Conservation (phyloP, 345 rosid species). For the Carallia pectinifolia region DNA sequence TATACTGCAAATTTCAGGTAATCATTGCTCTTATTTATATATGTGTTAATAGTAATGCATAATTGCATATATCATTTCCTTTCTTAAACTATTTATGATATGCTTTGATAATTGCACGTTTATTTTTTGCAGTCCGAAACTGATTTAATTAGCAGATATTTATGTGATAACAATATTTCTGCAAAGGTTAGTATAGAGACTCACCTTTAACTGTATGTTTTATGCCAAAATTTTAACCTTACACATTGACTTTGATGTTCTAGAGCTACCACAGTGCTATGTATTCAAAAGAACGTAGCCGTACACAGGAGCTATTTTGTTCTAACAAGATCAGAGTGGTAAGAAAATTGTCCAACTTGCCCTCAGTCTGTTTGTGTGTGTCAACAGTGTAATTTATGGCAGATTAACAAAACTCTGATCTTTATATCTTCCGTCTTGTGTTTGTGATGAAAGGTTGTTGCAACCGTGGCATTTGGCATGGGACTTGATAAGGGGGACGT, state of each 20-base stretch:
- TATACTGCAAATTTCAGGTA: conserved; percentile 99
- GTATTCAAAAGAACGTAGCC: conserved; percentile 68
- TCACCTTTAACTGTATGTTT: conserved; percentile 10
- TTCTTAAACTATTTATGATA: background rate
- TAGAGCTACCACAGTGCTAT: conserved; percentile 94
- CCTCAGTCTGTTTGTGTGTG: background rate
- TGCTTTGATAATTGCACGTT: conserved; percentile 14
- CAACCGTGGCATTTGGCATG: conserved; percentile 99
- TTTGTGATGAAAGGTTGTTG: conserved; percentile 73
- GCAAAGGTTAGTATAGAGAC: conserved; percentile 59
- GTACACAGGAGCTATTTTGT: conserved; percentile 81
- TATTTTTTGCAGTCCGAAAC: conserved; percentile 70
- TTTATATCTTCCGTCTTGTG: conserved; percentile 14
- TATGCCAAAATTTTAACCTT: conserved; percentile 20
- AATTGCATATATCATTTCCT: background rate
- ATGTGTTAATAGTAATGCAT: background rate
- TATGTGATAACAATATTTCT: conserved; percentile 67
- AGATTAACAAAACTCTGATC: background rate
- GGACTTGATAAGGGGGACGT: conserved; percentile 94
- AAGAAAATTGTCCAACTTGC: conserved; percentile 25
- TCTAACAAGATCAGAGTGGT: conserved; percentile 95
- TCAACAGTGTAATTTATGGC: background rate
- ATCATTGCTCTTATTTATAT: background rate
- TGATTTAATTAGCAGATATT: conserved; percentile 72
- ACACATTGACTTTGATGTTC: conserved; percentile 27